These are phyloP conservation scores for Pilobolus umbonatus DNA, from an alignment of 192 early-diverging fungal species.

Conservation along the genomic window DNA sequence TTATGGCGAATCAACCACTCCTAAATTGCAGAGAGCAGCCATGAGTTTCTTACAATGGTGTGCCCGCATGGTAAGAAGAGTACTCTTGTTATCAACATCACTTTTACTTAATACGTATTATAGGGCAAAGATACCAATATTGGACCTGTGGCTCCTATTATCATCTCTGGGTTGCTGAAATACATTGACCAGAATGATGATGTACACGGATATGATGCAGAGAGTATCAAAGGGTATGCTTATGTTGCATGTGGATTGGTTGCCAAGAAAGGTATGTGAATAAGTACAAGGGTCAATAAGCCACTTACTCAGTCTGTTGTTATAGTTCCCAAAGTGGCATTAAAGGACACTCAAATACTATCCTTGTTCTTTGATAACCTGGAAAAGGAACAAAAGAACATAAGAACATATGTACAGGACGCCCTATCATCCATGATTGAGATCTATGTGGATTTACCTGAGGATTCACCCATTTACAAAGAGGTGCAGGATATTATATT, in stretches of 20 bases:
- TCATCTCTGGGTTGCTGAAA: conserved; percentile 69
- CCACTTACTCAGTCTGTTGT: background rate
- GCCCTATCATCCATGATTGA: conserved; percentile 72
- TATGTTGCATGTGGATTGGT: conserved; percentile 82
- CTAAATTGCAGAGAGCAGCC: conserved; percentile 64
- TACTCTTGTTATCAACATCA: background rate
- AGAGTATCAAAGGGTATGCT: conserved; percentile 73
- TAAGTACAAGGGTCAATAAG: background rate
- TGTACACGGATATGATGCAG: conserved; percentile 40
- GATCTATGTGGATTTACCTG: conserved; percentile 37
- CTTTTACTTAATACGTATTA: background rate
- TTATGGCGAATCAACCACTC: conserved; percentile 65
- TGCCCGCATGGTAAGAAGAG: conserved; percentile 58
- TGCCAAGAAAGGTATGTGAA: conserved; percentile 59
- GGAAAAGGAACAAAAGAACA: conserved; percentile 50
- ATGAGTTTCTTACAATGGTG: conserved; percentile 91
- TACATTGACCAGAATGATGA: conserved; percentile 45
- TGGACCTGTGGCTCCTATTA: conserved; percentile 56
- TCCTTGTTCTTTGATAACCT: conserved; percentile 69
- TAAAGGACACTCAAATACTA: conserved; percentile 57
- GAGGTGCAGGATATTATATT: conserved; percentile 49
- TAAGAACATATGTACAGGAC: conserved; percentile 78
- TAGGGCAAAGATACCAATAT: conserved; percentile 46
- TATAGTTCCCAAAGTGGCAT: conserved; percentile 63
- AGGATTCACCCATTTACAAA: conserved; percentile 8